Percentiles rank a stretch among this genome's conserved stretches.
Conservation (phyloP, 164 flowering plant genomes). For the Taxillus chinensis region DNA sequence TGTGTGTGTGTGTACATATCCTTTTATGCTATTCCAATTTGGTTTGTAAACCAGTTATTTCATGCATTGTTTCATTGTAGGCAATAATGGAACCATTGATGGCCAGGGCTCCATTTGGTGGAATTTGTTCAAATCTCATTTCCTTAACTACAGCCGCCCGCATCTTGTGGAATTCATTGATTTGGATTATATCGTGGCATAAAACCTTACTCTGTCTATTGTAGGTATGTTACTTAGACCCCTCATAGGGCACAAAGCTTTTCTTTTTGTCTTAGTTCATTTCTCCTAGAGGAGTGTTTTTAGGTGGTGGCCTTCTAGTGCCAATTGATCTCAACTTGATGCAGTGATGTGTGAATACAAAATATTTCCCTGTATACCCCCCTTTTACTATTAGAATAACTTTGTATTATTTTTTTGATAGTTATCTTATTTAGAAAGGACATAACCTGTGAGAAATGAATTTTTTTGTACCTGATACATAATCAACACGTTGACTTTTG, state of each 20-base stretch:
- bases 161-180: slow-evolving; percentile 64
- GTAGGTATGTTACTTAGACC: slow-evolving; percentile 43
- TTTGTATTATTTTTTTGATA: too few relatives aligned
- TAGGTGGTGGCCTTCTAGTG: neutral
- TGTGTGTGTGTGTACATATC: too few relatives aligned
- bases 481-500: too few relatives aligned
- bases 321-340: slow-evolving; percentile 4
- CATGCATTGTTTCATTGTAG: too few relatives aligned
- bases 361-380: slow-evolving; percentile 43
- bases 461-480: too few relatives aligned
- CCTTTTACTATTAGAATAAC: too few relatives aligned
- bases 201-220: slow-evolving; percentile 86
- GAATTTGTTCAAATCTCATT: slow-evolving; percentile 49
- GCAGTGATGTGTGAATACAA: slow-evolving; percentile 54
- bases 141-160: slow-evolving; percentile 81
- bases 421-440: too few relatives aligned
- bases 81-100: slow-evolving; percentile 87
- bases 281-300: too few relatives aligned
- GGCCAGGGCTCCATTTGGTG: slow-evolving; percentile 97
- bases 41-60: too few relatives aligned
- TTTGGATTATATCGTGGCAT: slow-evolving; percentile 45
- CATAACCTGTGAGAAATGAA: too few relatives aligned
- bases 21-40: too few relatives aligned
- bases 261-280: neutral
- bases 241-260: neutral